phyloP scores from a whole-genome alignment of 2,329 filamentous ascomycete species.

The Aphanocladium album region DNA sequence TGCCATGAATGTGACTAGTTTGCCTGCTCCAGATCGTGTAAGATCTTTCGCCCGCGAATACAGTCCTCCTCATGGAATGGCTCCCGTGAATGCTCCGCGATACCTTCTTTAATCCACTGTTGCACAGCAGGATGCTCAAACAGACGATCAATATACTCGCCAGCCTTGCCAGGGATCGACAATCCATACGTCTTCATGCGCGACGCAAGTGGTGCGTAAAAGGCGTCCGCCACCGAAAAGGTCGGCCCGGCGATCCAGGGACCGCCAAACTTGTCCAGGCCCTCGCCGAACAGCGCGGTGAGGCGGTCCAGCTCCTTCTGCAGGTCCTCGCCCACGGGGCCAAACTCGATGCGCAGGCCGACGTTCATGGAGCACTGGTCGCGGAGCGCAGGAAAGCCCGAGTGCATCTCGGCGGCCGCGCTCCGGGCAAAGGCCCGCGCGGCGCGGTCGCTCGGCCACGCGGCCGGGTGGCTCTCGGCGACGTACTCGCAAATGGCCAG shows the following conservation, averaged over 20 bases:
- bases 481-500: constrained; percentile 44
- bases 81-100: constrained; percentile 34
- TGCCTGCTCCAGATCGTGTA: constrained; percentile 23
- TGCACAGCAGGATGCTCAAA: constrained; percentile 30
- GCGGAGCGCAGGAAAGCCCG: constrained; percentile 36
- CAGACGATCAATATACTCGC: constrained; percentile 30
- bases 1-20: neutral
- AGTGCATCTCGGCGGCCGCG: constrained; percentile 44
- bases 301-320: constrained; percentile 32
- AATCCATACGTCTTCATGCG: constrained; percentile 34
- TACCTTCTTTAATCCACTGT: constrained; percentile 34
- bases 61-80: constrained; percentile 32
- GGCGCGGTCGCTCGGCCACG: constrained; percentile 36
- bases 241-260: constrained; percentile 35
- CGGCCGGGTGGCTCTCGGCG: constrained; percentile 36
- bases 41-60: constrained; percentile 26
- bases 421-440: constrained; percentile 39
- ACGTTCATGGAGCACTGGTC: constrained; percentile 40
- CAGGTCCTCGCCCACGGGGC: constrained; percentile 24
- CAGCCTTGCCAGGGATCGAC: constrained; percentile 24
- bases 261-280: constrained; percentile 34
- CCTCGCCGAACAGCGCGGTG: constrained; percentile 32
- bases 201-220: constrained; percentile 38
- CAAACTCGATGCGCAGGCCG: constrained; percentile 31
- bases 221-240: constrained; percentile 37